Percentiles rank a stretch among this genome's conserved stretches.
These are phyloP conservation scores for Colletotrichum higginsianum DNA, from an alignment of 2,329 filamentous ascomycete genomes.

Conservation along the genomic window DNA sequence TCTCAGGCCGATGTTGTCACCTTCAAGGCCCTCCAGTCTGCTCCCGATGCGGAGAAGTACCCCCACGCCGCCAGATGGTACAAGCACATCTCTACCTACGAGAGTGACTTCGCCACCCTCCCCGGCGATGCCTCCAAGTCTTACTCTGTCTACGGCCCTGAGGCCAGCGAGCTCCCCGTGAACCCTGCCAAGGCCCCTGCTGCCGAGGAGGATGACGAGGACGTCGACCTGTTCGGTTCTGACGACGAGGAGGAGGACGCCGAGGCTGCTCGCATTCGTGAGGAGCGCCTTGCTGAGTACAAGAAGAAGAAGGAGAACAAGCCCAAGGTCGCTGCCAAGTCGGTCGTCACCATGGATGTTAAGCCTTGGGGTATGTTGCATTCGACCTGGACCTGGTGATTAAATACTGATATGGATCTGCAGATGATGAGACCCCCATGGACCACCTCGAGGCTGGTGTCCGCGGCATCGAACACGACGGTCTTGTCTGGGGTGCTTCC, in stretches of 20 bases:
- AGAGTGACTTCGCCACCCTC: conserved; percentile 92
- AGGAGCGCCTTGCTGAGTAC: conserved; percentile 94
- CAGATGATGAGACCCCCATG: conserved; percentile 96
- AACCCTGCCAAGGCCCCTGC: conserved; percentile 89
- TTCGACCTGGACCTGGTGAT: neutral
- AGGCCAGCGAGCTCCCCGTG: conserved; percentile 80
- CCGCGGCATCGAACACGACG: conserved; percentile 88
- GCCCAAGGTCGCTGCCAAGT: conserved; percentile 94
- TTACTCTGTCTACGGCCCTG: conserved; percentile 92
- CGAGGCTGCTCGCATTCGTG: conserved; percentile 86
- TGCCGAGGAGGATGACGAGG: conserved; percentile 80
- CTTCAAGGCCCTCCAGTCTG: conserved; percentile 88
- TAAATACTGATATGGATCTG: conserved; percentile 45
- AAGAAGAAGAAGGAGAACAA: conserved; percentile 97
- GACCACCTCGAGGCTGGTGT: conserved; percentile 84
- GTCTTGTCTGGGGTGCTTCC: conserved; percentile 95
- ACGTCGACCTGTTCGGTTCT: conserved; percentile 93
- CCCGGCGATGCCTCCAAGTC: conserved; percentile 92
- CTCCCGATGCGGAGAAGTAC: conserved; percentile 88
- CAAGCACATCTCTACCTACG: conserved; percentile 96
- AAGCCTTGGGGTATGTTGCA: conserved; percentile 95
- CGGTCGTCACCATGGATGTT: conserved; percentile 93
- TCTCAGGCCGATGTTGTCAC: conserved; percentile 96
- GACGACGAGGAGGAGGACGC: conserved; percentile 96
- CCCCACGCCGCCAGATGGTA: conserved; percentile 97